A percentile compares a stretch with the other conserved stretches of the same genome.
phyloP scores from a whole-genome alignment of 108 stramenopile species.

The Heterococcus sp. region DNA sequence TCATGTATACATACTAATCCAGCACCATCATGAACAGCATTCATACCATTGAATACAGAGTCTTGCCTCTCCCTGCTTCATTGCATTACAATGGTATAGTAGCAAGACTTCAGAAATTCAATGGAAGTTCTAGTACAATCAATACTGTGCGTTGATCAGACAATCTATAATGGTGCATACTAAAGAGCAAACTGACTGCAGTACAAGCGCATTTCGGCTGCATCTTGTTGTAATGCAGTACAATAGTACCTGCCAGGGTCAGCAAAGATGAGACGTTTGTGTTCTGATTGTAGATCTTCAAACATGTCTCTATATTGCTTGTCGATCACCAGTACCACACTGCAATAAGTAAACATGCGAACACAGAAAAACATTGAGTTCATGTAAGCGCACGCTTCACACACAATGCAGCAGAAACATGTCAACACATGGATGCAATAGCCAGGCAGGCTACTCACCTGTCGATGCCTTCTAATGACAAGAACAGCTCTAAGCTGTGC shows the following conservation, averaged over 20 bases:
- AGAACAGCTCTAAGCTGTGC: slow-evolving; percentile 81
- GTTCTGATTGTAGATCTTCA: slow-evolving; percentile 62
- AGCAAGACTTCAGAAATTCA: no score
- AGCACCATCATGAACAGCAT: slow-evolving; percentile 35
- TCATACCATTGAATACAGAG: slow-evolving; percentile 81
- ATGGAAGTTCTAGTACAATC: no score
- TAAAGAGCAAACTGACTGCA: no score
- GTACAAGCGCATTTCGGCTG: no score
- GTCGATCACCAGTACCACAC: slow-evolving; percentile 82
- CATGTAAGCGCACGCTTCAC: not conserved
- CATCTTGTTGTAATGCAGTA: no score
- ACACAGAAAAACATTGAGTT: not conserved
- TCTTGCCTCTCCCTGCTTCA: slow-evolving; percentile 86
- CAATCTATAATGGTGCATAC: no score
- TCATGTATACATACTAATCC: slow-evolving; percentile 80
- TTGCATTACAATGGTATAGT: no score
- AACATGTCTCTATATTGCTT: slow-evolving; percentile 79
- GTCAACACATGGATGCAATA: slow-evolving; percentile 1
- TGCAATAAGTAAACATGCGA: slow-evolving; percentile 2
- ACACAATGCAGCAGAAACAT: no score
- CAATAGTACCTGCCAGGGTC: slow-evolving; percentile 76
- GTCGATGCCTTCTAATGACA: slow-evolving; percentile 58
- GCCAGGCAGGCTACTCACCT: slow-evolving; percentile 43
- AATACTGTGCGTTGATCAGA: no score
- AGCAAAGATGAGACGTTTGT: slow-evolving; percentile 71